Evolutionary conservation across 192 early-diverging fungal species (phyloP), one percentile per base, ranked within the genome.

Genomic region (Coemansia umbellata): DNA sequence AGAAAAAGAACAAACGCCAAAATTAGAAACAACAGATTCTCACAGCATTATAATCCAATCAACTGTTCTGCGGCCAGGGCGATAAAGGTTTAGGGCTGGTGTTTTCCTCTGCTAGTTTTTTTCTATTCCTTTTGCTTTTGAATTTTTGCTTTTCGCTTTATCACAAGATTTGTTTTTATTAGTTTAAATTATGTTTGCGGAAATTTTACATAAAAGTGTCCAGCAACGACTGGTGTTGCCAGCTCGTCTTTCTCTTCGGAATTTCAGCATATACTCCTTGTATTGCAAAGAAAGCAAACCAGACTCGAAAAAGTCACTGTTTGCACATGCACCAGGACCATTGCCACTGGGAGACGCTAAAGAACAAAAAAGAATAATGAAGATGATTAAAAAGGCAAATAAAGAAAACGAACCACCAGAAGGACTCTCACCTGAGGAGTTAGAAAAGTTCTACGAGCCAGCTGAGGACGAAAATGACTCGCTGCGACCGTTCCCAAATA

Each of bases 291-390:
- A 45, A 11, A 19, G 17, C 24, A 28, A 28, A 26, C 11, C 23
- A 15, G n/a, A n/a, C n/a, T 26, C 43, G 28, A 26, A 40, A 8
- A 54, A 58, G n/a, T 40, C 66, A 37, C 60, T 56, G 2, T 69
- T 75, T 59, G 56, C 47, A 9, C 32, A 60, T 11, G 53, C 66
- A 33, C 74, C 85, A 4, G 77, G 82, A 21, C 86, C 88, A 0
- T 50, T 88, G 31, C 84, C 86, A 8, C 66, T 90, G 5, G 86
- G 86, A 3, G 75, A 90, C 62, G 53, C 67, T 5, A 47, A 58
- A 4, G 73, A 82, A 50, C 86, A 87, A 58, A 56, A 63, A 47
- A 85, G 83, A 18, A 84, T 88, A 31, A 66, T 80, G 45, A 58
- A 78, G 4, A 69, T 86, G 37, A 73, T 90, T 15, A 37, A 68